Evolutionary conservation across 495 filamentous ascomycete genomes (phyloP).

Genomic region (Aspergillus carlsbadensis): DNA sequence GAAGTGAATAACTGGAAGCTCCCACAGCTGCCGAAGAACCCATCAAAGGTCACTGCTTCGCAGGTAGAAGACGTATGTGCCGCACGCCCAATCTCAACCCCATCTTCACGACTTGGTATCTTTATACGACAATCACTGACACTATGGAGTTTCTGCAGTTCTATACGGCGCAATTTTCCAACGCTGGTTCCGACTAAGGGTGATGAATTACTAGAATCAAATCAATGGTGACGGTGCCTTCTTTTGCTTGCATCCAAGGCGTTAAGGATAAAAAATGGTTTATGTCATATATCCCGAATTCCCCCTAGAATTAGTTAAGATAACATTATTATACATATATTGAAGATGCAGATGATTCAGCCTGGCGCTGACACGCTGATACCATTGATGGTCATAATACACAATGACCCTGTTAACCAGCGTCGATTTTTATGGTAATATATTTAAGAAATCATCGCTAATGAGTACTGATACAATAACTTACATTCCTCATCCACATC

Average conservation of each 20-base stretch:
- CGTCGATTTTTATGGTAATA: background rate
- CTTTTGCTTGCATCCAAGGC: constrained; percentile 15
- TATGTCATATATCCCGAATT: background rate
- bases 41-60: constrained; percentile 35
- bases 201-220: background rate
- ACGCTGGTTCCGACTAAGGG: constrained; percentile 35
- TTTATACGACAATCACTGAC: constrained; percentile 25
- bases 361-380: background rate
- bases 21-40: constrained; percentile 34
- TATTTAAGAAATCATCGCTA: background rate
- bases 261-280: constrained; percentile 11
- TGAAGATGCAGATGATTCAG: background rate
- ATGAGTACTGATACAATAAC: no score
- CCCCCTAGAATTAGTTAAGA: background rate
- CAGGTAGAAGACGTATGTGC: constrained; percentile 51
- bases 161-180: constrained; percentile 44
- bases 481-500: no score
- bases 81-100: constrained; percentile 3
- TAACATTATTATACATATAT: background rate
- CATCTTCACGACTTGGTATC: background rate
- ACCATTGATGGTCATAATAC: background rate
- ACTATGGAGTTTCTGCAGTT: constrained; percentile 45
- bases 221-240: background rate
- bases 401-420: no score
- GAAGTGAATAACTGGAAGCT: constrained; percentile 83